Evolutionary conservation across 805 yeast species (phyloP), one percentile per base, ranked within the genome.

Genomic region (Candida oleophila): DNA sequence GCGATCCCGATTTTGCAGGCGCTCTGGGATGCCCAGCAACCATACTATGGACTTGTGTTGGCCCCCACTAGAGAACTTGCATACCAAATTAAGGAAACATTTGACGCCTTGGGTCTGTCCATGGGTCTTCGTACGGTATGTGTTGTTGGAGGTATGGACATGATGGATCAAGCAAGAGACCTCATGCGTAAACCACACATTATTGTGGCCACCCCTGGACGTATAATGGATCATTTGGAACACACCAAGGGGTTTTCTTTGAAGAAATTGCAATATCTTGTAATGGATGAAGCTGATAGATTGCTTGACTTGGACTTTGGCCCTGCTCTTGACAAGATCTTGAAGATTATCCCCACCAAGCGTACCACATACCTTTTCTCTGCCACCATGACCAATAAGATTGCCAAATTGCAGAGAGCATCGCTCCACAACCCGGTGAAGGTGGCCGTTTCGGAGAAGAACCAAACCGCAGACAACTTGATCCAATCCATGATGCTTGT

Each of bases 251-350:
- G 97, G 2, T 92, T 92, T 60, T 81, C 87, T 2, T 69, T 92
- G 55, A 80, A 87, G 50, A 83, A 84, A 45, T 73, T 92, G 59
- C 85, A 87, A 62, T 92, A 75, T 63, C 75, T 92, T 48, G 96
- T 92, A 3, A 86, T 92, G 86, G 99, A 92, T 68, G 99, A 92
- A 71, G 99, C 99, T 19, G 99, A 92, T 68, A 78, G 99, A 62
- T 77, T 92, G 55, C 74, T 92, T 59, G 99, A 94, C 71, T 81
- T 92, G 87, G 99, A 92, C 64, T 92, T 92, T 60, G 97, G 97
- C 12, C 96, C 96, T 35, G 96, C 91, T 14, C 73, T 92, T 53
- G 96, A 89, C 60, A 86, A 86, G 62, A 87, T 92, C 51, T 73
- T 92, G 46, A 85, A 83, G 53, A 80, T 89, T 42, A 86, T 92